phyloP scores from a whole-genome alignment of 2,329 filamentous ascomycete species.

The Xylogone sp. region DNA sequence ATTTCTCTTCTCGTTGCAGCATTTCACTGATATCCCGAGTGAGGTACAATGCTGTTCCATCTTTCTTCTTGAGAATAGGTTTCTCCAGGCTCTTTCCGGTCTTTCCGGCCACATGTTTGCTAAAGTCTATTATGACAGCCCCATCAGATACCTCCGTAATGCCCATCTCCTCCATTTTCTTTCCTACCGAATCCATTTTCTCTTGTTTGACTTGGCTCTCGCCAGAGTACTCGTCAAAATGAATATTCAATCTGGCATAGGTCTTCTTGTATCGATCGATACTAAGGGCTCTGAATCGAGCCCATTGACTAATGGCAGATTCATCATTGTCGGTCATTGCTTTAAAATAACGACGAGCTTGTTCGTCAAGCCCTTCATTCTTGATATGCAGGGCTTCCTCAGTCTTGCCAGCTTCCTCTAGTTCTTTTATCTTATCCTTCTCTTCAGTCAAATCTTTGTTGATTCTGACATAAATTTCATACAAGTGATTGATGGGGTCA shows the following conservation, averaged over 20 bases:
- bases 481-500: constrained; percentile 79
- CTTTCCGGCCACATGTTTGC: constrained; percentile 62
- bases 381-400: constrained; percentile 45
- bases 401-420: constrained; percentile 32
- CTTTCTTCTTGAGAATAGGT: constrained; percentile 67
- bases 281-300: constrained; percentile 61
- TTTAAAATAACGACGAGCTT: constrained; percentile 70
- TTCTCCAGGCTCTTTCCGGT: constrained; percentile 66
- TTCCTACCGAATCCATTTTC: constrained; percentile 61
- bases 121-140: constrained; percentile 69
- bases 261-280: constrained; percentile 65
- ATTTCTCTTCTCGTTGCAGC: constrained; percentile 58
- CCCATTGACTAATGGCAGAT: constrained; percentile 58
- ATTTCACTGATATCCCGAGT: constrained; percentile 76
- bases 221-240: constrained; percentile 68
- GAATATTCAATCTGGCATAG: constrained; percentile 67
- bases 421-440: constrained; percentile 58
- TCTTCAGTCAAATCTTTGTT: constrained; percentile 59
- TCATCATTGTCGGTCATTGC: constrained; percentile 66
- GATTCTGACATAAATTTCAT: constrained; percentile 78
- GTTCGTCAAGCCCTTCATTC: constrained; percentile 63
- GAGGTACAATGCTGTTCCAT: constrained; percentile 73
- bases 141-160: constrained; percentile 69
- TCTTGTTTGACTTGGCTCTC: constrained; percentile 69
- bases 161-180: constrained; percentile 58